phyloP scores from a whole-genome alignment of 441 rosid genomes.

The Gossypium gossypioides region DNA sequence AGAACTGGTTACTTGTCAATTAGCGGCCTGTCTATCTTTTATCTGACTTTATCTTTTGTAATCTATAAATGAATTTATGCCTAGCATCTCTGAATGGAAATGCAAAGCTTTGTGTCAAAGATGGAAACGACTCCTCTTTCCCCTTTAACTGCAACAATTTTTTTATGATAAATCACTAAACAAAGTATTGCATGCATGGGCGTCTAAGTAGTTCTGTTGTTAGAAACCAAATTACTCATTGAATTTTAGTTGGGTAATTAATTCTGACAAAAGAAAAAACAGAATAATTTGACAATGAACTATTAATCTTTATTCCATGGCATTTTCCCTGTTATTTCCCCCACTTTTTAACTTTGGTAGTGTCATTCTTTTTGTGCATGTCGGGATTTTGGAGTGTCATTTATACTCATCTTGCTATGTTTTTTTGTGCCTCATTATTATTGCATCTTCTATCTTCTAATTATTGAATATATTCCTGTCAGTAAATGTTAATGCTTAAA shows the following conservation, averaged over 20 bases:
- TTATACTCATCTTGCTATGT: not conserved
- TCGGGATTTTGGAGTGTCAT: not conserved
- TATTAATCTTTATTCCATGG: not conserved
- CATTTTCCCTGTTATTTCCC: not conserved
- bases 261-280: not conserved
- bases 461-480: not conserved
- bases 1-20: not conserved
- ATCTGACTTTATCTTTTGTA: not conserved
- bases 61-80: not conserved
- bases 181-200: not conserved
- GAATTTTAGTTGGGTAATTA: constrained; percentile 2
- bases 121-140: not conserved
- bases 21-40: not conserved
- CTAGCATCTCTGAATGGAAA: not conserved
- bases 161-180: not conserved
- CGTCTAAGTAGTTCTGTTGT: not conserved
- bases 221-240: not conserved
- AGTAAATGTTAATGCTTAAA: not conserved
- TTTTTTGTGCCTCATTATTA: not conserved
- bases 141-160: not conserved
- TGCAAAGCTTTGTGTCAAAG: not conserved
- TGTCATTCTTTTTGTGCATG: not conserved
- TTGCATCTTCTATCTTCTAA: not conserved
- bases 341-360: not conserved
- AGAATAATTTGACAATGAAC: not conserved